Base-by-base conservation (phyloP, 148 eudicot species). In the Fagopyrum tataricum region DNA sequence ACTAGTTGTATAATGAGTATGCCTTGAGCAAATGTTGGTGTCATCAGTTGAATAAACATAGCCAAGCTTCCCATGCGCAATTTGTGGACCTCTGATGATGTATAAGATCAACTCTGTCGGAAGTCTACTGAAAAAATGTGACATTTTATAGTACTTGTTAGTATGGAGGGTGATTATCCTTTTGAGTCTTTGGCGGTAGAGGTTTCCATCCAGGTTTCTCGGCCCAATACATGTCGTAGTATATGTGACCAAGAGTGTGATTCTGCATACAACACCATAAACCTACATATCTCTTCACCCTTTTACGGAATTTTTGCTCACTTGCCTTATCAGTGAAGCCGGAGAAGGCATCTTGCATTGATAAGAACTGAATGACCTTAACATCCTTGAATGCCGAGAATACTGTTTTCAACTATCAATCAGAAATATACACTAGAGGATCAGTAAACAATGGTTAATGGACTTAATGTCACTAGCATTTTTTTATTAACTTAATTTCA, bases 191-290 rank as follows among this genome's bases (percentile, higher is more conserved):
- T 69, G 96, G 94, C 8, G 98, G 94, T 43, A 76, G 20, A 5
- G 96, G 89, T 75, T 93, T 93, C 98, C 94, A 93, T 17, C 74
- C 86, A 1, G 98, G 98, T 73, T 93, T 93, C 76, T 91, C 95
- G 67, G 91, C 98, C 97, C 97, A 93, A 76, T 85, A 89, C 95
- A 91, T 89, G 79, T 93, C 98, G 48, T 91, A 91, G 67, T 87
- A 89, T 84, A 93, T 88, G 77, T 91, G 90, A 5, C 95, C 94
- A 0, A 90, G 94, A 42, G 77, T 84, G 61, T 81, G 85, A 59
- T 79, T 82, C 73, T 73, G 81, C 68, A 89, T 90, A 48, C 98
- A 93, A 74, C 98, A 93, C 98, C 98, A 93, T 75, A 86, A 79
- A 43, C 91, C 93, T 21, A 80, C 78, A 11, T 93, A 93, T 48